These are phyloP conservation scores for Pseudogymnoascus sp. DNA, from an alignment of 2,329 filamentous ascomycete genomes.

Conservation along the genomic window DNA sequence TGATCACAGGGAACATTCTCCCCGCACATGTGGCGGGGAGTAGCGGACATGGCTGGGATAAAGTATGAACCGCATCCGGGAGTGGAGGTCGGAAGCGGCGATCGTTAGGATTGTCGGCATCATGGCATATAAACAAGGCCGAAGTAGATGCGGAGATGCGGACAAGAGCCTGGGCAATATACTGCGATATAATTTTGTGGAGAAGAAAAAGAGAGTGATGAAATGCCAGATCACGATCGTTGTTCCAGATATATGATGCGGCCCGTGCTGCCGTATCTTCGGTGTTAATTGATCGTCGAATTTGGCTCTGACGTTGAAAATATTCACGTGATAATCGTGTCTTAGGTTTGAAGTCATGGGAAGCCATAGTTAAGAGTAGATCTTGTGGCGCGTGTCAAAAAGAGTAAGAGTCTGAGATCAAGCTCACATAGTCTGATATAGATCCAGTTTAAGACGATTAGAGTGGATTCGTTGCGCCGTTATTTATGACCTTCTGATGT, in stretches of 20 bases:
- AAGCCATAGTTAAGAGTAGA: neutral
- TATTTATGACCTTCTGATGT: constrained; percentile 6
- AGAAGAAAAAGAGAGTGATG: neutral
- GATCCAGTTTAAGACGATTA: neutral
- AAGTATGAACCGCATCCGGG: neutral
- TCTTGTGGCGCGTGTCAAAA: neutral
- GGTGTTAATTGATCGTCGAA: neutral
- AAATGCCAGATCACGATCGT: neutral
- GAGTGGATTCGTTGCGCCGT: constrained; percentile 10
- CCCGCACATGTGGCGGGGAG: neutral
- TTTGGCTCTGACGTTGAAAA: neutral
- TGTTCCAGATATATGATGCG: neutral
- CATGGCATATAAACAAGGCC: constrained; percentile 2
- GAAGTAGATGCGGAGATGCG: neutral
- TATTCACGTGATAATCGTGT: constrained; percentile 1
- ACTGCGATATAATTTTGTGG: neutral
- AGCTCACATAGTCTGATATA: neutral
- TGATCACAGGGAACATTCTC: constrained; percentile 4
- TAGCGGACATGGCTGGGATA: neutral
- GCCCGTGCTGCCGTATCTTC: neutral
- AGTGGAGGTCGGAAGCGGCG: neutral
- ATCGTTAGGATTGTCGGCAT: neutral
- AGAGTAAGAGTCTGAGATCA: neutral
- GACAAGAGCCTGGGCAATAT: neutral
- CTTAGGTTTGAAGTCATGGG: neutral